These are phyloP conservation scores for Stagonosporopsis vannaccii DNA, from an alignment of 2,329 filamentous ascomycete species.

Conservation along the genomic window DNA sequence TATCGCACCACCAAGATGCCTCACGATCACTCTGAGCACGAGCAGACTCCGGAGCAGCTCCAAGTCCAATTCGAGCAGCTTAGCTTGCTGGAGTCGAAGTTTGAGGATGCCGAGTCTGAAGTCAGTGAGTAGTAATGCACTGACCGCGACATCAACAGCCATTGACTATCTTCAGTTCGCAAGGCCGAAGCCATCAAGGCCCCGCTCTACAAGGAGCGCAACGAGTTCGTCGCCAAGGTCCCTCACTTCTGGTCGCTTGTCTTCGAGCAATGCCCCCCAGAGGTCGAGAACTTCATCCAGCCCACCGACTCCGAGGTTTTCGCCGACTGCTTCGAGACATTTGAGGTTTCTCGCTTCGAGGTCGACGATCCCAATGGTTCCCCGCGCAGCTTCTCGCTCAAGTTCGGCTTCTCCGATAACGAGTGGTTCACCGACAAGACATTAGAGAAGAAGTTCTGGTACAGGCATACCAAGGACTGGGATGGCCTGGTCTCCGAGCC, in stretches of 20 bases:
- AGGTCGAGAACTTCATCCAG: constrained; percentile 88
- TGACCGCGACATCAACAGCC: neutral
- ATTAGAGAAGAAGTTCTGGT: constrained; percentile 92
- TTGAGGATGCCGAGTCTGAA: constrained; percentile 82
- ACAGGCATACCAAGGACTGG: constrained; percentile 74
- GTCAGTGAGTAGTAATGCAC: constrained; percentile 64
- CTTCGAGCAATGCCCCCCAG: constrained; percentile 82
- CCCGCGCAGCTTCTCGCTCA: constrained; percentile 76
- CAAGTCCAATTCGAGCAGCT: constrained; percentile 72
- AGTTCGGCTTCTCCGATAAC: constrained; percentile 81
- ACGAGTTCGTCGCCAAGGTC: constrained; percentile 73
- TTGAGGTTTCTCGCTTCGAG: constrained; percentile 84
- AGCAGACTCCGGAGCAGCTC: constrained; percentile 34
- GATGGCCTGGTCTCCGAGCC: constrained; percentile 85
- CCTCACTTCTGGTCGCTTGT: constrained; percentile 95
- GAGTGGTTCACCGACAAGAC: constrained; percentile 79
- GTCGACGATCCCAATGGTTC: constrained; percentile 72
- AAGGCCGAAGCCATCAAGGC: constrained; percentile 72
- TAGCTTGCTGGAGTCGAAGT: constrained; percentile 79
- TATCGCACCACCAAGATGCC: constrained; percentile 31
- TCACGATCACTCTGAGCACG: constrained; percentile 20
- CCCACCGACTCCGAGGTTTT: constrained; percentile 79
- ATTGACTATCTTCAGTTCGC: constrained; percentile 64
- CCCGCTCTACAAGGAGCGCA: constrained; percentile 79
- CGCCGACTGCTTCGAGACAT: constrained; percentile 68